Evolutionary conservation across 805 yeast species (phyloP).

Genomic region (Kluyveromyces starmeri): DNA sequence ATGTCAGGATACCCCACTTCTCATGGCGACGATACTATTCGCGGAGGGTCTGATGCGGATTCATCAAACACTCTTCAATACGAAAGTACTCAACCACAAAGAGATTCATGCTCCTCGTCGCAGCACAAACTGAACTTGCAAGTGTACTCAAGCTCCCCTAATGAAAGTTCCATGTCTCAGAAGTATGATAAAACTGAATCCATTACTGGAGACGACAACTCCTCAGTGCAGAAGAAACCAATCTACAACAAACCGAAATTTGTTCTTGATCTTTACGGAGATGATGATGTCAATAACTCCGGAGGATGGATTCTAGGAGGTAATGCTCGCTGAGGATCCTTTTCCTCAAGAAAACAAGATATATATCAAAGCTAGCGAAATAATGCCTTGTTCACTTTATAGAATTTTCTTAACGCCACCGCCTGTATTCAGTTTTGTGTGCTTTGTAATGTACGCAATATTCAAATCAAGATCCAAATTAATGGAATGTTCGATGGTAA

Average conservation of each 20-base stretch:
- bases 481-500: too few species aligned
- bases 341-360: too few species aligned
- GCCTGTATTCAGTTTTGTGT: too few species aligned
- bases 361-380: too few species aligned
- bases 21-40: constrained; percentile 5
- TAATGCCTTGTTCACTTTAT: too few species aligned
- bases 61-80: constrained; percentile 6
- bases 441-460: too few species aligned
- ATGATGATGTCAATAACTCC: constrained; percentile 16
- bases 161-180: constrained; percentile 1
- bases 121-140: constrained; percentile 6
- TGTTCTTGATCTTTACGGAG: constrained; percentile 26
- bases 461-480: too few species aligned
- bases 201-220: background rate
- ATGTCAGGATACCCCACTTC: constrained; percentile 18
- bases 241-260: constrained; percentile 22
- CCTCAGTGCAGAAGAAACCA: constrained; percentile 6
- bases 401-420: too few species aligned
- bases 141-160: too few species aligned
- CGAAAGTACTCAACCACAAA: background rate
- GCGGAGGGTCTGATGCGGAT: constrained; percentile 6
- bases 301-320: constrained; percentile 28
- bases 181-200: background rate
- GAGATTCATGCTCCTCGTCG: constrained; percentile 1
- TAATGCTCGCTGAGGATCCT: constrained; percentile 14